These are phyloP conservation scores for Sugiyamaella valdiviana DNA, from an alignment of 805 yeast species.

Conservation along the genomic window DNA sequence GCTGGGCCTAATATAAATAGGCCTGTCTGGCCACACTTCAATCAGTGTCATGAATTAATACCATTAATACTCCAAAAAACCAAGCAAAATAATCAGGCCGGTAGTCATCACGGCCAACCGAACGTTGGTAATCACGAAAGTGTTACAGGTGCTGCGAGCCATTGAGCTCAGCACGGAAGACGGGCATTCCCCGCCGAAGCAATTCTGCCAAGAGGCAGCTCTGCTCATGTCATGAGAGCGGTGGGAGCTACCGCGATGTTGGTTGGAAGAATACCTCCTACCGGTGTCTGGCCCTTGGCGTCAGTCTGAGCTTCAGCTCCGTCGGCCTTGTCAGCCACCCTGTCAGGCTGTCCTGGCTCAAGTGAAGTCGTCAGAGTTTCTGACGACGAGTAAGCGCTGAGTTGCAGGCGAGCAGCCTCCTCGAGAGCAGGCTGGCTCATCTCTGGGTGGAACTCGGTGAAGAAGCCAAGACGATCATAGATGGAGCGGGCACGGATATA, in stretches of 20 bases:
- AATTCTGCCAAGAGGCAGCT: not conserved
- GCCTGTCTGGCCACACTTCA: no score
- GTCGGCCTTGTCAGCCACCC: not conserved
- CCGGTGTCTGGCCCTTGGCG: no score
- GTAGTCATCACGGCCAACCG: not conserved
- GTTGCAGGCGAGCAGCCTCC: constrained; percentile 2
- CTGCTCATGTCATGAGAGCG: not conserved
- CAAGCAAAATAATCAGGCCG: not conserved
- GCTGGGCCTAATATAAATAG: no score
- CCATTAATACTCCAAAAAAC: no score
- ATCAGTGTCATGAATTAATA: no score
- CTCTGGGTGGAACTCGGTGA: constrained; percentile 37
- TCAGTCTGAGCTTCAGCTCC: no score
- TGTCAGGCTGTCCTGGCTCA: not conserved
- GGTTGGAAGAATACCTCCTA: not conserved
- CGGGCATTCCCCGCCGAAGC: no score
- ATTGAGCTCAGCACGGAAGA: no score
- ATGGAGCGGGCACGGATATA: constrained; percentile 71
- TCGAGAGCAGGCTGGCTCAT: constrained; percentile 14
- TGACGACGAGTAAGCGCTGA: not conserved
- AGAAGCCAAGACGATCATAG: constrained; percentile 66
- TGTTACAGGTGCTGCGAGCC: no score
- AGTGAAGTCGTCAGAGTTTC: not conserved
- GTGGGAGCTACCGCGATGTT: not conserved
- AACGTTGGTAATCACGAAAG: no score